Base-by-base conservation (phyloP, 73 alveolate species). In the Paraurostyla sp. region DNA sequence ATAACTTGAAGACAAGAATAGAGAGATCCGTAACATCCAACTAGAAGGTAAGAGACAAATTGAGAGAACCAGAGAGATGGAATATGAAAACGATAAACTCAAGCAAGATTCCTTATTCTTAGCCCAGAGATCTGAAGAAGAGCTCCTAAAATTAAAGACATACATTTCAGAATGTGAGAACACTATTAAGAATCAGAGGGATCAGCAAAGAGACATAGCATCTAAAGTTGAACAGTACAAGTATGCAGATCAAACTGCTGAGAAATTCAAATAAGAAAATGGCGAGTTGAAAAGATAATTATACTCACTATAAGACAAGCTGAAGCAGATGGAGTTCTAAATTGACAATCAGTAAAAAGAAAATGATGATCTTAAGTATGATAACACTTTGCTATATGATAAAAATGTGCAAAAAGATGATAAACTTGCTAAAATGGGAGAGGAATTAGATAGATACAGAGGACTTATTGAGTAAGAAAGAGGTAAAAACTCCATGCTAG, bases 351-450 rank as follows among this genome's bases (percentile, higher is more conserved):
- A 51, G 35, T 32, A 52, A 50, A 78, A 78, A 52, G 89, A 78
- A 35, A 78, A 78, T 36, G 89, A 78, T 43, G 89, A 78, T 36
- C 40, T 78, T 9, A 78, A 78, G 29, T 54, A 78, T 78, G 89
- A 78, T 78, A 78, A 78, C 60, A 78, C 89, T 16, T 9, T 78
- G 4, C 43, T 78, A 22, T 78, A 78, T 54, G 76, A 78, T 9
- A 78, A 78, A 40, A 78, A 78, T 54, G 78, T 78, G 1, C 32
- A 50, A 78, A 78, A 78, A 20, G 78, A 78, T 40, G 76, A 78
- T 2, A 50, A 36, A 38, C 9, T 78, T 0, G 40, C 27, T 27
- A 3, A 52, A 29, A 29, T 51, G 29, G 32, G n/a, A 23, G 46
- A 78, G 4, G 63, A 78, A 40, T 27, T 51, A 0, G 43, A 78